phyloP scores from a whole-genome alignment of 192 early-diverging fungal genomes.

The Coemansia sp. region DNA sequence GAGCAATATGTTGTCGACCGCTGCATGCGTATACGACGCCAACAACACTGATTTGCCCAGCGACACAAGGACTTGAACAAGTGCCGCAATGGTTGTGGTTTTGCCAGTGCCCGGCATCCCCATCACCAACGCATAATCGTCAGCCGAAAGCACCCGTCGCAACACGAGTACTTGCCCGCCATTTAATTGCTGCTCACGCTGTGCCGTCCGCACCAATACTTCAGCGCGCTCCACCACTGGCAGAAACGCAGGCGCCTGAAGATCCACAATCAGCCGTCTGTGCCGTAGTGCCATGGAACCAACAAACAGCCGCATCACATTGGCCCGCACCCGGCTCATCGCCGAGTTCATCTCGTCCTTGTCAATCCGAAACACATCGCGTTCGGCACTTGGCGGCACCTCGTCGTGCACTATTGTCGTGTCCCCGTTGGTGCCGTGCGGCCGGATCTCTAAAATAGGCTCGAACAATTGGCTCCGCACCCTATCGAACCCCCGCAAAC shows the following conservation, averaged over 20 bases:
- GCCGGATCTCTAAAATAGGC: conserved; percentile 40
- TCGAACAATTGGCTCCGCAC: conserved; percentile 59
- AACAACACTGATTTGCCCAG: conserved; percentile 77
- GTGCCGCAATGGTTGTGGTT: conserved; percentile 81
- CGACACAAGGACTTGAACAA: conserved; percentile 67
- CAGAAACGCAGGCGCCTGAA: conserved; percentile 66
- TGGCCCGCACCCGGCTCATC: conserved; percentile 68
- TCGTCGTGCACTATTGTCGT: conserved; percentile 29
- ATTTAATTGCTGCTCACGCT: conserved; percentile 59
- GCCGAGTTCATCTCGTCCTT: conserved; percentile 77
- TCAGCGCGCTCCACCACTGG: conserved; percentile 24
- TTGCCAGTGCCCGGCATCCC: conserved; percentile 99
- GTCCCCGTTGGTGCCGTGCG: conserved; percentile 9
- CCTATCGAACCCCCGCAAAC: conserved; percentile 55
- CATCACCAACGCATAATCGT: conserved; percentile 87
- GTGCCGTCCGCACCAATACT: conserved; percentile 9
- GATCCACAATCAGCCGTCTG: conserved; percentile 77
- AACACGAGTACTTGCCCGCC: conserved; percentile 69
- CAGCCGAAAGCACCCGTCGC: conserved; percentile 67
- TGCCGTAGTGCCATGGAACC: conserved; percentile 56
- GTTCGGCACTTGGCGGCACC: conserved; percentile 32
- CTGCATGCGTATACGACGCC: conserved; percentile 88
- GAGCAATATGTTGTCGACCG: conserved; percentile 88
- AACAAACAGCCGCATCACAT: conserved; percentile 73
- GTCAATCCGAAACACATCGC: conserved; percentile 67